These are phyloP conservation scores for Monascus purpureus DNA, from an alignment of 495 filamentous ascomycete species.

Conservation along the genomic window DNA sequence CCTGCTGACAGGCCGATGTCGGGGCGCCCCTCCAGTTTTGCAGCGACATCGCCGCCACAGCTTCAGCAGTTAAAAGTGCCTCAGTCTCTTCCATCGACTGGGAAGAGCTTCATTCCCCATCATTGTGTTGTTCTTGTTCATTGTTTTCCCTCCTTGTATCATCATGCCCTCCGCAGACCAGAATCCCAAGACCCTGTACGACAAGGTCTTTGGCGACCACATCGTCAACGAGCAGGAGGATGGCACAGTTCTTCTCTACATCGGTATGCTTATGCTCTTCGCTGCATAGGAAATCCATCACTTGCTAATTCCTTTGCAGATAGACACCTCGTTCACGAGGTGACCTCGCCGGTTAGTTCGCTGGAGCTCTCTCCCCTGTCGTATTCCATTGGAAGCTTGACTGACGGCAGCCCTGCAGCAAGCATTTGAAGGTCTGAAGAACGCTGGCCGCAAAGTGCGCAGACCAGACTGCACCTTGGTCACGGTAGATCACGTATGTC, in stretches of 20 bases:
- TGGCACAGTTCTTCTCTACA: slow-evolving; percentile 86
- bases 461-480: slow-evolving; percentile 92
- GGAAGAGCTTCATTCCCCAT: slow-evolving; percentile 7
- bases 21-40: slow-evolving; percentile 23
- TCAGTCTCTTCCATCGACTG: neutral
- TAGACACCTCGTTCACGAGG: slow-evolving; percentile 93
- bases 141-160: no score
- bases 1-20: slow-evolving; percentile 30
- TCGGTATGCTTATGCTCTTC: slow-evolving; percentile 40
- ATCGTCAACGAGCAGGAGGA: slow-evolving; percentile 88
- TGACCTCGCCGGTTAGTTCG: slow-evolving; percentile 58
- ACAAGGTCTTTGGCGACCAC: slow-evolving; percentile 91
- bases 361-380: neutral
- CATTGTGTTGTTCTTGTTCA: slow-evolving; percentile 5
- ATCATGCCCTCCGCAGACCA: slow-evolving; percentile 71
- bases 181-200: slow-evolving; percentile 81
- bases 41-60: slow-evolving; percentile 29
- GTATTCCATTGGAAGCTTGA: neutral
- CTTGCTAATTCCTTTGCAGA: slow-evolving; percentile 30
- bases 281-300: neutral
- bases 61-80: slow-evolving; percentile 12
- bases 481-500: slow-evolving; percentile 87
- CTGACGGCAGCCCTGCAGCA: slow-evolving; percentile 41
- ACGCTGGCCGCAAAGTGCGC: slow-evolving; percentile 73
- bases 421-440: slow-evolving; percentile 91